These are phyloP conservation scores for Rhizopus stolonifer DNA, from an alignment of 371 early-diverging fungal genomes.

Conservation along the genomic window DNA sequence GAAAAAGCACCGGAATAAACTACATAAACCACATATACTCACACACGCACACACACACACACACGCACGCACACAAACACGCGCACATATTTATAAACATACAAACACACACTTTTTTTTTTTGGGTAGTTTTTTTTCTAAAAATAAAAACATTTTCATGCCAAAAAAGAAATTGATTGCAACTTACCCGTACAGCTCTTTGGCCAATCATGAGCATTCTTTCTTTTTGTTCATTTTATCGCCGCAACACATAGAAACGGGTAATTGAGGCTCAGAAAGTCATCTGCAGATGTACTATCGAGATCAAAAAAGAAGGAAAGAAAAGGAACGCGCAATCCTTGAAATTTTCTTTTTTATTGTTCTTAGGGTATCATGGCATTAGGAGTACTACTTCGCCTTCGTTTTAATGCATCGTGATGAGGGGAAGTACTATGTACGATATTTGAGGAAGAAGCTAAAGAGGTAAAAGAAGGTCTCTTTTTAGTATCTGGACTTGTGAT, in stretches of 20 bases:
- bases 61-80: not conserved
- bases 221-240: not conserved
- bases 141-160: not conserved
- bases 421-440: slow-evolving; percentile 2
- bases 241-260: no score
- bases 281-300: no score
- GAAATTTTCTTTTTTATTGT: not conserved
- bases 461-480: not conserved
- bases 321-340: no score
- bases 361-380: not conserved
- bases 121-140: no score
- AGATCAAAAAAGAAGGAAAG: no score
- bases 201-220: no score
- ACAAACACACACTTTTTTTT: no score
- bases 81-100: no score
- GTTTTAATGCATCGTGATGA: slow-evolving; percentile 3
- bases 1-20: not conserved
- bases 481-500: not conserved
- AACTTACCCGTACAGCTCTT: no score
- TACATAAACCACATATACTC: not conserved
- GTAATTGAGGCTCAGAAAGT: no score
- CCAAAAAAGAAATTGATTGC: not conserved
- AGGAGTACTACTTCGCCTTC: not conserved
- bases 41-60: not conserved
- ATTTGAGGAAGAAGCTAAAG: not conserved